Evolutionary conservation across 306 rosid genomes (phyloP).

Genomic region (Cucurbita pepo): DNA sequence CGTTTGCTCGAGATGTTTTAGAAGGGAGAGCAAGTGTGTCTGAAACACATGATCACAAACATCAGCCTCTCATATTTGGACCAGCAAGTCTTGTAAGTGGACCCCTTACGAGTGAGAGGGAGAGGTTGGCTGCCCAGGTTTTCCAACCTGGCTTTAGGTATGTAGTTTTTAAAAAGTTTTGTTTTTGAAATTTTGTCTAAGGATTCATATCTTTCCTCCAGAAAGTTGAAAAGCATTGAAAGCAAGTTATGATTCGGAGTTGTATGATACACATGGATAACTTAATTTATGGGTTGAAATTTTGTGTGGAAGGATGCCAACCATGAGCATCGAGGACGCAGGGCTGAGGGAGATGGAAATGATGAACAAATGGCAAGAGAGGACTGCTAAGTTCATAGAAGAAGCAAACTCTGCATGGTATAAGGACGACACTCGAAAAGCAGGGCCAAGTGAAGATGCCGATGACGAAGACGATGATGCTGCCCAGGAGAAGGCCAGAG

Average conservation of each 20-base stretch:
- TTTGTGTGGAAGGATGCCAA: slow-evolving; percentile 58
- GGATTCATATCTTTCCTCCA: too few relatives aligned
- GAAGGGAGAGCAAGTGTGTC: slow-evolving; percentile 88
- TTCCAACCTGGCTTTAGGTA: slow-evolving; percentile 72
- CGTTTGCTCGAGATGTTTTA: slow-evolving; percentile 94
- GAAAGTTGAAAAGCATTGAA: too few relatives aligned
- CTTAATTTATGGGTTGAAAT: background rate
- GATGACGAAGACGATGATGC: slow-evolving; percentile 65
- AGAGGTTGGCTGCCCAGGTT: slow-evolving; percentile 80
- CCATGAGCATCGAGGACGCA: slow-evolving; percentile 99
- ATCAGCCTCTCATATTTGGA: slow-evolving; percentile 39
- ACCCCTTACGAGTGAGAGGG: slow-evolving; percentile 64
- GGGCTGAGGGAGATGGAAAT: slow-evolving; percentile 92
- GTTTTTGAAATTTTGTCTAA: too few relatives aligned
- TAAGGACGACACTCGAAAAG: slow-evolving; percentile 33
- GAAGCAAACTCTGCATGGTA: slow-evolving; percentile 85
- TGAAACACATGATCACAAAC: slow-evolving; percentile 78
- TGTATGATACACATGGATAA: background rate
- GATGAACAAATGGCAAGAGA: slow-evolving; percentile 95
- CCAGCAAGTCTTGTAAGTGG: slow-evolving; percentile 83
- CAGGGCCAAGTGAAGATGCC: slow-evolving; percentile 27
- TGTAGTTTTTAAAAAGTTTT: background rate
- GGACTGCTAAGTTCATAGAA: slow-evolving; percentile 51
- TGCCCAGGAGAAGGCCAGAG: slow-evolving; percentile 81
- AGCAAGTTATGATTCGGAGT: background rate